Base-by-base conservation (phyloP, 2,329 filamentous ascomycete species). In the Phialemoniopsis sp. region DNA sequence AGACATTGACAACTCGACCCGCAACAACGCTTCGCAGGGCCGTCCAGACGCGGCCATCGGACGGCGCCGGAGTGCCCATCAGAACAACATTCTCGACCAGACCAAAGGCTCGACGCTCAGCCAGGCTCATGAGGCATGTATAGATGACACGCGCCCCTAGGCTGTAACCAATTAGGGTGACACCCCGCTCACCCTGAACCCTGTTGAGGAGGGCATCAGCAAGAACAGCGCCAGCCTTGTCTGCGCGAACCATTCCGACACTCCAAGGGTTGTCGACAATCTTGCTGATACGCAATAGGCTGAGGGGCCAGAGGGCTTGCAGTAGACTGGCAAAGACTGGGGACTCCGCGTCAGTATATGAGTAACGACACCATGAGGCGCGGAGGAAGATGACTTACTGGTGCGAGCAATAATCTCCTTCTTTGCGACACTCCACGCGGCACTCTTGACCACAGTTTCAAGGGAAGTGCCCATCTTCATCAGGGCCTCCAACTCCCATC, bases 1-100 rank as follows among this genome's bases (percentile, higher is more conserved):
- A 96, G 4, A 93, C 89, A 51, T 96, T 97, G 54, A 96, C 75
- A n/a, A 96, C 70, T 16, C 89, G 80, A 0, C 90, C 89, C 31
- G 80, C 76, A 4, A 95, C 88, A 3, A 91, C 86, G 42, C 80
- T 84, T 46, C 87, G 82, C 55, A 95, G 75, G 6, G 80, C 73
- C 19, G 85, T 72, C 90, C 91, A 96, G 38, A 87, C 80, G 8
- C 74, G 70, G 3, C 73, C 74, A 16, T 85, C 76, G 2, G 85
- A 80, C 1, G 90, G 88, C 6, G 83, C 82, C 0, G 91, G 89
- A 0, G 86, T 76, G 2, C 91, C 91, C 57, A 96, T 88, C 38
- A 97, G 58, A 18, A 95, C 79, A 3, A 85, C 90, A 28, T 85
- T 88, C 55, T 97, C 91, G 12, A 98, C 70, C 4, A 95, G 60